These are phyloP conservation scores for Komagataella mondaviorum DNA, from an alignment of 805 yeast species.

Conservation along the genomic window DNA sequence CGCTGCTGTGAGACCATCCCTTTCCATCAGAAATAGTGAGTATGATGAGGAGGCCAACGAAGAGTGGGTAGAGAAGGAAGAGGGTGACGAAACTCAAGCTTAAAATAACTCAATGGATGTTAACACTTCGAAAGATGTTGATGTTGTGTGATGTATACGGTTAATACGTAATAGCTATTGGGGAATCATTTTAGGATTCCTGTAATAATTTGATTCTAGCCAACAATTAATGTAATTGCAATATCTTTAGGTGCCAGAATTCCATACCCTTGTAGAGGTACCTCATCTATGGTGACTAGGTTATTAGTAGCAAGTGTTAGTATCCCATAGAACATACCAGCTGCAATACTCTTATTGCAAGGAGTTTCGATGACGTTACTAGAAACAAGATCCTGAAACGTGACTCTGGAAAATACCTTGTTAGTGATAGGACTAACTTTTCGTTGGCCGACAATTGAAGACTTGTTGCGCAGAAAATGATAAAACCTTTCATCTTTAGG, in stretches of 20 bases:
- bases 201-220: background rate
- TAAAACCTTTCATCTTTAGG: background rate
- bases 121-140: background rate
- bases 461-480: background rate
- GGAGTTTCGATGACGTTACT: background rate
- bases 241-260: background rate
- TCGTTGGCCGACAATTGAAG: background rate
- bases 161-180: background rate
- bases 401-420: background rate
- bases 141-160: background rate
- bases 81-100: background rate
- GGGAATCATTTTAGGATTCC: too few species aligned
- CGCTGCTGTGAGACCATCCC: constrained; percentile 89
- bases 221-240: background rate
- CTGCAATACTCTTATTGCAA: background rate
- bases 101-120: background rate
- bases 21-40: constrained; percentile 70
- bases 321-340: background rate
- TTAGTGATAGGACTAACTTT: background rate
- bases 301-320: background rate
- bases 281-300: background rate
- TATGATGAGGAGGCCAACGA: constrained; percentile 33
- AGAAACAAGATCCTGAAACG: background rate
- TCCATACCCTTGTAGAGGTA: background rate
- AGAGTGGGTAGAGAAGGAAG: constrained; percentile 17